A percentile compares a stretch with the other conserved stretches of the same genome.
These are phyloP conservation scores for Alternaria incomplexa DNA, from an alignment of 2,329 filamentous ascomycete genomes.

Conservation along the genomic window DNA sequence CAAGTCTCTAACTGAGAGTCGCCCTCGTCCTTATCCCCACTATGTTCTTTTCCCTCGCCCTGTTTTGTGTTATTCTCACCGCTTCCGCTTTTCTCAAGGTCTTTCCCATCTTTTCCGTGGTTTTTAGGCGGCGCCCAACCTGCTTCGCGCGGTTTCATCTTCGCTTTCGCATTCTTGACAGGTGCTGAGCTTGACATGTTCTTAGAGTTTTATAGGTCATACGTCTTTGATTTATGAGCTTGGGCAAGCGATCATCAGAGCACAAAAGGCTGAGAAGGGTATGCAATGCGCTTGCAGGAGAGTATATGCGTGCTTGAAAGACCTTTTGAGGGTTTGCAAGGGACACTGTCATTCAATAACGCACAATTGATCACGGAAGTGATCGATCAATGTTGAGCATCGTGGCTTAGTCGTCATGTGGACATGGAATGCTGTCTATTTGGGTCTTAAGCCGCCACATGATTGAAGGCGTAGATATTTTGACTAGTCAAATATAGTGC, in stretches of 20 bases:
- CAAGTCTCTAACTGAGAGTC: background rate
- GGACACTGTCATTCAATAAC: no score
- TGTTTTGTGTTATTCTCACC: accelerated
- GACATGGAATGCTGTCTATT: no score
- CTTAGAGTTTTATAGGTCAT: background rate
- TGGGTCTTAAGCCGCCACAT: no score
- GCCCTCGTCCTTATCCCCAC: background rate
- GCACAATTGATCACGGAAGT: background rate
- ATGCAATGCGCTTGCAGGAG: no score
- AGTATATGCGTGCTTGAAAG: background rate
- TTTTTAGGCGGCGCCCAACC: background rate
- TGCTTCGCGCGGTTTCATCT: background rate
- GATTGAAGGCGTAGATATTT: no score
- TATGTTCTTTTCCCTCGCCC: accelerated
- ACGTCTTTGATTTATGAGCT: no score
- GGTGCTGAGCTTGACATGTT: background rate
- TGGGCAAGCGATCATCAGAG: no score
- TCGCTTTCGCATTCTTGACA: background rate
- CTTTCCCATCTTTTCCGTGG: accelerated
- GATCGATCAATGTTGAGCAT: no score
- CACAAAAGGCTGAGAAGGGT: no score
- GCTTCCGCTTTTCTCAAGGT: background rate
- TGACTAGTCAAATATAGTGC: no score
- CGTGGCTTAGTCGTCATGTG: no score
- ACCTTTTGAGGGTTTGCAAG: background rate